Evolutionary conservation across 1,284 basidiomycete species (phyloP).

Genomic region (Puccinia novopanici): DNA sequence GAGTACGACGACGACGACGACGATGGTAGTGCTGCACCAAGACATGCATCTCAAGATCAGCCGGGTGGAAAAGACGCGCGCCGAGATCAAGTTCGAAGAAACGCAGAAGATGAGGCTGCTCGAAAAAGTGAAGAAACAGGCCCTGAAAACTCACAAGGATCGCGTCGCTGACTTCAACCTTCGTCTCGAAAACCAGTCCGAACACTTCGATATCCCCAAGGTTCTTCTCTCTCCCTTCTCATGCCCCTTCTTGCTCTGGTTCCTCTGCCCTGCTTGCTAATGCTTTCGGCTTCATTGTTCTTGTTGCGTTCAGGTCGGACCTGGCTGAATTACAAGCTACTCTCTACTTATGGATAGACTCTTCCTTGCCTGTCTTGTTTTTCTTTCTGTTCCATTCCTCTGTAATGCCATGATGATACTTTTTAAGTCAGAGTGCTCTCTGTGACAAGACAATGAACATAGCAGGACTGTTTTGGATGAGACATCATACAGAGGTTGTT

Average conservation of each 20-base stretch:
- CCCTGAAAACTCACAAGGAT: slow-evolving; percentile 89
- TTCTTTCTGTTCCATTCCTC: background rate
- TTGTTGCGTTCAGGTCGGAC: background rate
- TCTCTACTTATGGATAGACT: background rate
- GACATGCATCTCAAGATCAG: no score
- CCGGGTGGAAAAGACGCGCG: slow-evolving; percentile 51
- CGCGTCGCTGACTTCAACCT: slow-evolving; percentile 87
- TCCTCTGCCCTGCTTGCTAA: background rate
- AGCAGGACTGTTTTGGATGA: no score
- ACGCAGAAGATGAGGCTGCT: slow-evolving; percentile 65
- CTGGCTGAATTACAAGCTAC: slow-evolving; percentile 7
- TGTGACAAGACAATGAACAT: no score
- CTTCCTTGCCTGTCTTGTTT: background rate
- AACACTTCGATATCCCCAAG: slow-evolving; percentile 92
- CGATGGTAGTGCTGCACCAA: background rate
- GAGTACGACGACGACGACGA: no score
- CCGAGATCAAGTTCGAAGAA: slow-evolving; percentile 52
- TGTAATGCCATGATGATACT: no score
- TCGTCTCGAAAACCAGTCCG: slow-evolving; percentile 81
- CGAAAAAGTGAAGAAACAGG: slow-evolving; percentile 77
- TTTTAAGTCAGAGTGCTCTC: no score
- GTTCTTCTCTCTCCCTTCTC: slow-evolving; percentile 59
- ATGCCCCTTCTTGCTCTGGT: background rate
- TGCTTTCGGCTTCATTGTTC: background rate
- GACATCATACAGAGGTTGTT: no score